Conservation (phyloP, 2,329 filamentous ascomycete genomes). For the Fusarium sp. region DNA sequence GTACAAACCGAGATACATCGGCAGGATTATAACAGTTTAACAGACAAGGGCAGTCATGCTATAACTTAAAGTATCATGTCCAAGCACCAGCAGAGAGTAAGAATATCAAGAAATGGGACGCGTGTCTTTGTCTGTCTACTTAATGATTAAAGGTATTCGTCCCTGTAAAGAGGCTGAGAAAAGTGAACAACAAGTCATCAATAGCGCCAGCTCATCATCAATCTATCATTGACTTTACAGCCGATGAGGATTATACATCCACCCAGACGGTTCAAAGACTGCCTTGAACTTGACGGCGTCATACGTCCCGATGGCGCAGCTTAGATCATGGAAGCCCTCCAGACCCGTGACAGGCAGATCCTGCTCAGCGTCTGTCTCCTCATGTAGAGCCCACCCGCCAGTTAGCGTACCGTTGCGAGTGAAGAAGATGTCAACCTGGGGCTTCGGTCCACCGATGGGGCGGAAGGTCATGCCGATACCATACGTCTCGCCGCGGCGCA, state of each 20-base stretch:
- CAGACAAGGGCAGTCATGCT: background rate
- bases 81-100: background rate
- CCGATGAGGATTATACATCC: conserved; percentile 57
- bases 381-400: conserved; percentile 75
- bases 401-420: conserved; percentile 68
- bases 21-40: background rate
- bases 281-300: conserved; percentile 73
- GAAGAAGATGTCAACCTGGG: conserved; percentile 64
- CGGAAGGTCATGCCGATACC: conserved; percentile 74
- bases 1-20: background rate
- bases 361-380: conserved; percentile 71
- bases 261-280: conserved; percentile 65
- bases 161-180: background rate
- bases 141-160: background rate
- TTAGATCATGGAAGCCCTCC: conserved; percentile 74
- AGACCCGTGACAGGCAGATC: conserved; percentile 71
- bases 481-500: conserved; percentile 69
- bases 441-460: conserved; percentile 44
- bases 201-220: background rate
- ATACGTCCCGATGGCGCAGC: conserved; percentile 74
- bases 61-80: background rate
- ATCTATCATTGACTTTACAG: conserved; percentile 17
- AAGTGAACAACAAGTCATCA: background rate
- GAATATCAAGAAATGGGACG: background rate
- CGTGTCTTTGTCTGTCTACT: conserved; percentile 7